Percentiles rank a stretch among this genome's conserved stretches.
phyloP scores from a whole-genome alignment of 208 protist genomes.

The Trypanosoma cruzi region DNA sequence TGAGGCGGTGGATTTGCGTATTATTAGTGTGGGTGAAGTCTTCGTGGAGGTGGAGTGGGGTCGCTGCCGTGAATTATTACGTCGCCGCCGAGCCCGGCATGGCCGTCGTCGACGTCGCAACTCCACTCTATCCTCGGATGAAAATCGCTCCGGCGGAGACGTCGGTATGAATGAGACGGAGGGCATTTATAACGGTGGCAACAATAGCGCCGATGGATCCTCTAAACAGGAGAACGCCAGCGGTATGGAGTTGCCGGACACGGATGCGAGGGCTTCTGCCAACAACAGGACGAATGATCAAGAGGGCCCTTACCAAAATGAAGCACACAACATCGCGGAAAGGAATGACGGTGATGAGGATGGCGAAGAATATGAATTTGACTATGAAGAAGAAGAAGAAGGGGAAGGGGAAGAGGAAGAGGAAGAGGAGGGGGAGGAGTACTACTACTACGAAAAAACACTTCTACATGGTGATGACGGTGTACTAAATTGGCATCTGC shows the following conservation, averaged over 20 bases:
- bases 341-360: not conserved
- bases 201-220: not conserved
- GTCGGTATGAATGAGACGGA: not conserved
- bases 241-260: no score
- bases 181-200: not conserved
- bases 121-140: not conserved
- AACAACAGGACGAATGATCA: not conserved
- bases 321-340: not conserved
- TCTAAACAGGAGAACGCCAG: no score
- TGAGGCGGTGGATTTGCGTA: constrained; percentile 51
- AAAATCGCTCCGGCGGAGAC: not conserved
- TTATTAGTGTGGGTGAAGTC: constrained; percentile 76
- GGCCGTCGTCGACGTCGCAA: not conserved
- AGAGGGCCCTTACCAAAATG: not conserved
- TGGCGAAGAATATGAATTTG: not conserved
- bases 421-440: constrained; percentile 19
- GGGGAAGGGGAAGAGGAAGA: constrained; percentile 12
- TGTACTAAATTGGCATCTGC: constrained; percentile 86
- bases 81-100: not conserved
- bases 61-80: constrained; percentile 33
- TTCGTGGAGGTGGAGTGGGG: constrained; percentile 86
- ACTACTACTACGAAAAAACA: constrained; percentile 33
- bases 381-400: constrained; percentile 2
- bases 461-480: constrained; percentile 63
- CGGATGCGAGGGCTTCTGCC: no score